Percentiles rank a stretch among this genome's conserved stretches.
These are phyloP conservation scores for Eragrostis nindensis DNA, from an alignment of 176 grass and related monocot genomes.

Conservation along the genomic window DNA sequence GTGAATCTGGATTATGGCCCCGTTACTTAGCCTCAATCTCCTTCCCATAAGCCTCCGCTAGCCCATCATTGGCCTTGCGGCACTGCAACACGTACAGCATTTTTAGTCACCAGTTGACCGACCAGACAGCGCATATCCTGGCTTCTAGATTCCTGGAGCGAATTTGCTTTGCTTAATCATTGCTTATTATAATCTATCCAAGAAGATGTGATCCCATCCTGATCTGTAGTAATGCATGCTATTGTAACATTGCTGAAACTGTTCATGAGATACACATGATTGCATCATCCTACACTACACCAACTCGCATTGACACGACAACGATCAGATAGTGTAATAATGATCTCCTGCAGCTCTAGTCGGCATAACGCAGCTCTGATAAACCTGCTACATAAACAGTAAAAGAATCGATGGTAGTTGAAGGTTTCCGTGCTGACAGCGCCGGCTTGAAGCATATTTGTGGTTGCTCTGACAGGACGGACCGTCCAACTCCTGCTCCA, in stretches of 20 bases:
- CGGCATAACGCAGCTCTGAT: background rate
- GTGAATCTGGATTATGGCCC: too few species aligned
- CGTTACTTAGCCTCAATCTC: too few species aligned
- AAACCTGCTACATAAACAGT: background rate
- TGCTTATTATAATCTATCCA: too few species aligned
- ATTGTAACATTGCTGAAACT: background rate
- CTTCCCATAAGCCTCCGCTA: too few species aligned
- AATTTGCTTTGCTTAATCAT: too few species aligned
- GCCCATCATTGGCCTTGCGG: too few species aligned
- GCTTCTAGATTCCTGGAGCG: too few species aligned
- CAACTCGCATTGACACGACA: conserved; percentile 24
- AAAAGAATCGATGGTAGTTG: background rate
- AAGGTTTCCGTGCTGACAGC: background rate
- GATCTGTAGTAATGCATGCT: too few species aligned
- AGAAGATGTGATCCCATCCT: too few species aligned
- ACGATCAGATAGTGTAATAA: conserved; percentile 18
- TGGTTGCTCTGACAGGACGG: conserved; percentile 32
- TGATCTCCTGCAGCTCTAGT: background rate
- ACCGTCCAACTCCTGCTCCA: conserved; percentile 28
- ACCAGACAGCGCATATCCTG: too few species aligned
- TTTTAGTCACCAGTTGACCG: too few species aligned
- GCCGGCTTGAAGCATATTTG: conserved; percentile 17
- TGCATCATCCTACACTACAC: background rate
- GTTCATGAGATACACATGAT: background rate
- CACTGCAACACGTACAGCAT: too few species aligned